A percentile compares a stretch with the other conserved stretches of the same genome.
These are phyloP conservation scores for Alternaria gaisen DNA, from an alignment of 2,329 filamentous ascomycete species.

Conservation along the genomic window DNA sequence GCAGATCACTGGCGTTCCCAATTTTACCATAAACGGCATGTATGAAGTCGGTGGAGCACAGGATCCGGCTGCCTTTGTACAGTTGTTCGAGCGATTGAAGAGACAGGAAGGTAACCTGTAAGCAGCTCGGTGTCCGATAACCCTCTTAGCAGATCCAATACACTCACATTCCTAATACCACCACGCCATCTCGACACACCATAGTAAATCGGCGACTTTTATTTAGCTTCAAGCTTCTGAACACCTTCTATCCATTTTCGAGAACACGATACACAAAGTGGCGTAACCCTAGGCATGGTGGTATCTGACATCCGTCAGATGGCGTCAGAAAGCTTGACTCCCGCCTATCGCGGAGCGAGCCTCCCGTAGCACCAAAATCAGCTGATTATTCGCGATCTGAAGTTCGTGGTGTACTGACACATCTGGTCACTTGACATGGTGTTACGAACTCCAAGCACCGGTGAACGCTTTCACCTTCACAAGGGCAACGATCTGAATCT, in stretches of 20 bases:
- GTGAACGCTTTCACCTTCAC: neutral
- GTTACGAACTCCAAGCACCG: neutral
- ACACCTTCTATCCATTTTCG: neutral
- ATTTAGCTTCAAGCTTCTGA: neutral
- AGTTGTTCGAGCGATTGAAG: slow-evolving; percentile 70
- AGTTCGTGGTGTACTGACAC: neutral
- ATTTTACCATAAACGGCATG: slow-evolving; percentile 75
- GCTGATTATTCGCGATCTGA: neutral
- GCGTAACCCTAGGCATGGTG: neutral
- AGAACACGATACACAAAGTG: neutral
- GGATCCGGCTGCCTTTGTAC: slow-evolving; percentile 72
- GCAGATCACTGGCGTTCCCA: slow-evolving; percentile 74
- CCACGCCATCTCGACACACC: neutral
- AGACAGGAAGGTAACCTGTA: slow-evolving; percentile 44
- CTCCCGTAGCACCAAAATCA: neutral
- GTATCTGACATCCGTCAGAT: neutral
- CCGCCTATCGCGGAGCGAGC: neutral
- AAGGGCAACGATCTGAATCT: neutral
- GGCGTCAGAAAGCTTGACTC: neutral
- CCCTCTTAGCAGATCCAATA: neutral
- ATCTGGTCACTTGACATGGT: neutral
- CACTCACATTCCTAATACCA: neutral
- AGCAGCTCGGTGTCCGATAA: neutral
- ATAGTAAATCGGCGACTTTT: neutral
- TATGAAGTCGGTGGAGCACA: slow-evolving; percentile 77